Evolutionary conservation across 495 filamentous ascomycete genomes (phyloP).

Genomic region (Aspergillus mulundensis): DNA sequence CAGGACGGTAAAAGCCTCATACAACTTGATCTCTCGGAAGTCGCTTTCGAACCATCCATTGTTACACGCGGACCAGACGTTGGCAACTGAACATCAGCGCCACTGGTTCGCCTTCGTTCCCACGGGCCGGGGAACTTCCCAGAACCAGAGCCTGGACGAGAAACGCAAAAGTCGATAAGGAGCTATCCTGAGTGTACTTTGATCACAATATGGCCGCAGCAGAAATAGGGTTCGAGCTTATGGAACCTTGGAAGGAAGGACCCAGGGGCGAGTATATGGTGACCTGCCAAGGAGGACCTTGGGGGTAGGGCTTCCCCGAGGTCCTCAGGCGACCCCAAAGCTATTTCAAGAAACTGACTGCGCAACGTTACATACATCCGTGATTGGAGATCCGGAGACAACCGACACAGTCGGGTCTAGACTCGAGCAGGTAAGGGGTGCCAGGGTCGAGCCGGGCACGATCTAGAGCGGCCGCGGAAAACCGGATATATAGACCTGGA

Average conservation of each 20-base stretch:
- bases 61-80: not conserved
- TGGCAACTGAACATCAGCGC: no score
- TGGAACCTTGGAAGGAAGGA: not conserved
- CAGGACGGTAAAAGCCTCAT: not conserved
- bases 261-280: not conserved
- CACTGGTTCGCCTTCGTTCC: not conserved
- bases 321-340: not conserved
- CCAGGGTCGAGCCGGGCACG: not conserved
- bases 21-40: not conserved
- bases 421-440: not conserved
- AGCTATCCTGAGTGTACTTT: no score
- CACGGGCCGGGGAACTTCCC: no score
- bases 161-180: no score
- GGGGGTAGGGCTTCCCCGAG: not conserved
- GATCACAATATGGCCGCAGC: no score
- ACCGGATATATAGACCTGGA: no score
- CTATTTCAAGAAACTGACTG: not conserved
- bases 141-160: no score
- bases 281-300: not conserved
- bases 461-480: not conserved
- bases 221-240: no score
- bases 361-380: not conserved
- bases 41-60: not conserved
- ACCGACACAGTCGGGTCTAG: not conserved
- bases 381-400: not conserved